Evolutionary conservation across 2,329 filamentous ascomycete species (phyloP).

Genomic region (Fusarium piperis): DNA sequence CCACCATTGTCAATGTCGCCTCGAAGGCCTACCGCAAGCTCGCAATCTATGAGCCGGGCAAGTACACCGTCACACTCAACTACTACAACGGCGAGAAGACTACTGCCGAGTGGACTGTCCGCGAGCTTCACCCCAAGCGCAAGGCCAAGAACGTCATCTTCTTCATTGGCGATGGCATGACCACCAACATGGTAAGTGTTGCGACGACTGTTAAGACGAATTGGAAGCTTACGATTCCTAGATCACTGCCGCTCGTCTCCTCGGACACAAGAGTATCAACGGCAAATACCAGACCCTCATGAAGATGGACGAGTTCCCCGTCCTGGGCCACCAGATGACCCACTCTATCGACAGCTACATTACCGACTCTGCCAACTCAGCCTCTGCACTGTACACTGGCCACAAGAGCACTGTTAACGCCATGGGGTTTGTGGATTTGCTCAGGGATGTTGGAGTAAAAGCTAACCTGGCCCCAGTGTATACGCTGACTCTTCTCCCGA

Average conservation of each 20-base stretch:
- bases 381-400: slow-evolving; percentile 81
- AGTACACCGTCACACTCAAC: slow-evolving; percentile 78
- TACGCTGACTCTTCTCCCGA: slow-evolving; percentile 81
- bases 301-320: slow-evolving; percentile 83
- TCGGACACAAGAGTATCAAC: slow-evolving; percentile 85
- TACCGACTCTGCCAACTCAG: slow-evolving; percentile 87
- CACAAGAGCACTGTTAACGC: slow-evolving; percentile 88
- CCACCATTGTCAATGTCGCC: slow-evolving; percentile 81
- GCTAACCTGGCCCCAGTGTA: slow-evolving; percentile 54
- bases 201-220: neutral
- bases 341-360: slow-evolving; percentile 88
- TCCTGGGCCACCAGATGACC: slow-evolving; percentile 90
- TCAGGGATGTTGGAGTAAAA: neutral
- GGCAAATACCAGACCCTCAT: slow-evolving; percentile 82
- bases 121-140: slow-evolving; percentile 73
- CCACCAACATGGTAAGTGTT: slow-evolving; percentile 71
- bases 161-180: slow-evolving; percentile 82
- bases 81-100: slow-evolving; percentile 81
- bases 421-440: slow-evolving; percentile 63
- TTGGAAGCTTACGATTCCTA: slow-evolving; percentile 29
- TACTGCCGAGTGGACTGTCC: slow-evolving; percentile 79
- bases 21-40: slow-evolving; percentile 81
- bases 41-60: slow-evolving; percentile 80
- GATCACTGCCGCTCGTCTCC: slow-evolving; percentile 81
- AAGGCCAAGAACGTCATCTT: slow-evolving; percentile 87